Conservation (phyloP, 148 eudicot genomes). For the Chenopodium berlandieri region DNA sequence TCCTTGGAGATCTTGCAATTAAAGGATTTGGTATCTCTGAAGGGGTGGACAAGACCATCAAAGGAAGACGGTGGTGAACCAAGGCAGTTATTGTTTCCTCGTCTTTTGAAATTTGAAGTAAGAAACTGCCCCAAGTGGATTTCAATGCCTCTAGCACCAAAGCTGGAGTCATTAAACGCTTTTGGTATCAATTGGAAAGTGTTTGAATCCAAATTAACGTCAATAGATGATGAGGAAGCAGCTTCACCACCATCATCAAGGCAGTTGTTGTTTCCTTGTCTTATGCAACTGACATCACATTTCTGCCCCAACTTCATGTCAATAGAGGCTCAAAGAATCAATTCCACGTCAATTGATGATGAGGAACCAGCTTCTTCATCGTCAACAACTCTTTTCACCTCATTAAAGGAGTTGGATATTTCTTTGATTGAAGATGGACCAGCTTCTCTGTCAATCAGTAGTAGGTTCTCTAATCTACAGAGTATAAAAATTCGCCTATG, state of each 20-base stretch:
- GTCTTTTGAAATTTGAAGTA: too few relatives aligned
- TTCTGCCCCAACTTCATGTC: not conserved
- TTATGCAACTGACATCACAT: too few relatives aligned
- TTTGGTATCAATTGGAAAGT: not conserved
- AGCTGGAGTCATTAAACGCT: not conserved
- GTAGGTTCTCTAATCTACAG: too few relatives aligned
- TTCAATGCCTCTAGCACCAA: not conserved
- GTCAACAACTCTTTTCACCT: too few relatives aligned
- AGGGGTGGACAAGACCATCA: not conserved
- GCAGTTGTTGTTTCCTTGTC: too few relatives aligned
- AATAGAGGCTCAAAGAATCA: too few relatives aligned
- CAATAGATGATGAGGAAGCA: not conserved
- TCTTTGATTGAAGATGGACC: too few relatives aligned
- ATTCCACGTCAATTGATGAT: not conserved
- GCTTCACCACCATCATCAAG: not conserved
- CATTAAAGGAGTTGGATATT: too few relatives aligned
- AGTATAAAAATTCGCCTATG: too few relatives aligned
- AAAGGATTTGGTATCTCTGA: rapidly evolving
- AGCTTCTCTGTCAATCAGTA: too few relatives aligned
- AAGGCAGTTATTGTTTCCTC: too few relatives aligned
- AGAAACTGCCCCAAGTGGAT: not conserved
- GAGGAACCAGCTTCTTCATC: not conserved
- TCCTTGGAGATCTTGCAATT: not conserved
- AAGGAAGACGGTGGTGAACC: too few relatives aligned
- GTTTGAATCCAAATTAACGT: not conserved